Percentiles rank a stretch among this genome's conserved stretches.
Evolutionary conservation across 257 asterid species (phyloP).

Genomic region (Plantago ovata): DNA sequence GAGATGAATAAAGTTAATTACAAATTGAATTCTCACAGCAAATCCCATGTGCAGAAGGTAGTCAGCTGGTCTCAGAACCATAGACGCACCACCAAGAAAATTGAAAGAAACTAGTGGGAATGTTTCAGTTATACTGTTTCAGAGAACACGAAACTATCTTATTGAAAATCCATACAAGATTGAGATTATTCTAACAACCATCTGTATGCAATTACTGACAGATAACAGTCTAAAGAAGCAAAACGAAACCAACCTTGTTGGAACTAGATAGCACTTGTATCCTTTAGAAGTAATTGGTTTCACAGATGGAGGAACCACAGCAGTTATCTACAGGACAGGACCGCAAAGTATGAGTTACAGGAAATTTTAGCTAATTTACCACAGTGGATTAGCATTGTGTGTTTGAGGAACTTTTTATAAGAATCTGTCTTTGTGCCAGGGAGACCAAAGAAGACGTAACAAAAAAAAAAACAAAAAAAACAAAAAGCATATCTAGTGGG

Average conservation of each 20-base stretch:
- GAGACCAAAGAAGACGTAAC: too few relatives aligned
- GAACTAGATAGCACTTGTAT: constrained; percentile 53
- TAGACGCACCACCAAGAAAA: constrained; percentile 73
- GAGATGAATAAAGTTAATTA: background rate
- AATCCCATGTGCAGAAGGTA: constrained; percentile 68
- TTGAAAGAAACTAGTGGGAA: constrained; percentile 68
- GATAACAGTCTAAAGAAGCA: constrained; percentile 1
- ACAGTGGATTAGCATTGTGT: constrained; percentile 6
- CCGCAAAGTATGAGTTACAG: constrained; percentile 19
- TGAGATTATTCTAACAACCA: background rate
- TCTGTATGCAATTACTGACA: background rate
- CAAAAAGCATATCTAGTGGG: too few relatives aligned
- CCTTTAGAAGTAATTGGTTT: constrained; percentile 45
- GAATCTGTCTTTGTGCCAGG: too few relatives aligned
- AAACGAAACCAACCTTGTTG: constrained; percentile 38
- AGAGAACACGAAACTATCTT: constrained; percentile 20
- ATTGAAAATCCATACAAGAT: constrained; percentile 9
- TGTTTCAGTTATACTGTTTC: constrained; percentile 49
- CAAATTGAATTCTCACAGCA: constrained; percentile 47
- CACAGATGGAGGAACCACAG: constrained; percentile 54
- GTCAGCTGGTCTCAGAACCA: constrained; percentile 72
- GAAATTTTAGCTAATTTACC: constrained; percentile 10
- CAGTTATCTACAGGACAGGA: constrained; percentile 48
- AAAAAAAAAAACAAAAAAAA: too few relatives aligned
- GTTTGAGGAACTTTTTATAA: too few relatives aligned